A percentile compares a stretch with the other conserved stretches of the same genome.
Conservation (phyloP, 2,329 filamentous ascomycete genomes). For the Fusarium brevicatenulatum region DNA sequence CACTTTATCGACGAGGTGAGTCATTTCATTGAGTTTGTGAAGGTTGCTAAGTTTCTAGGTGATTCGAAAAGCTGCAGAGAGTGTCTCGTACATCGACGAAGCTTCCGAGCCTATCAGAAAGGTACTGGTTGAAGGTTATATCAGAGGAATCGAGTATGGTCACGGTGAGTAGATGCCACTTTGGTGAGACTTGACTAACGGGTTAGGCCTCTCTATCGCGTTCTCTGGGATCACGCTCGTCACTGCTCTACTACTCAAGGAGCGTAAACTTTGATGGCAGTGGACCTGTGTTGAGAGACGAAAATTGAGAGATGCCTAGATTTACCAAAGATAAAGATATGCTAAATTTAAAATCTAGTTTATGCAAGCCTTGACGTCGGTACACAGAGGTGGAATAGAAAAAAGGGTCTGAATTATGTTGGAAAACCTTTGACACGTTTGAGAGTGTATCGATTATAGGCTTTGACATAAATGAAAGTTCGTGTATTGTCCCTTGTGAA, state of each 20-base stretch:
- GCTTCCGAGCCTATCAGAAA: constrained; percentile 19
- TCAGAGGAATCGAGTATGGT: constrained; percentile 33
- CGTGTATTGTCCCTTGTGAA: too few relatives aligned
- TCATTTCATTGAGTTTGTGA: not conserved
- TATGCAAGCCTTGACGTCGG: too few relatives aligned
- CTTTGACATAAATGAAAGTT: too few relatives aligned
- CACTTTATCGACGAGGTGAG: constrained; percentile 17
- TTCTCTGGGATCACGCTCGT: not conserved
- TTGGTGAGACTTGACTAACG: not conserved
- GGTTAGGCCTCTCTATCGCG: not conserved
- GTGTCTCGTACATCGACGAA: constrained; percentile 30
- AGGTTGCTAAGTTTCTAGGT: constrained; percentile 10
- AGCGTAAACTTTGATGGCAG: not conserved
- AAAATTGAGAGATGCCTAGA: too few relatives aligned
- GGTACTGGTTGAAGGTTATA: constrained; percentile 19
- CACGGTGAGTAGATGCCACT: constrained; percentile 2
- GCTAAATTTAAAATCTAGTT: too few relatives aligned
- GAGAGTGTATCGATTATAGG: too few relatives aligned
- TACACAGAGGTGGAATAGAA: too few relatives aligned
- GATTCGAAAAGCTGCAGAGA: constrained; percentile 30
- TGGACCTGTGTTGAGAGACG: too few relatives aligned
- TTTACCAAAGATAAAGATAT: too few relatives aligned
- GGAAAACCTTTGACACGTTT: too few relatives aligned
- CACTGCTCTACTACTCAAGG: not conserved
- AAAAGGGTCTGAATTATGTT: too few relatives aligned